Evolutionary conservation across 2,329 filamentous ascomycete species (phyloP).

Genomic region (Claviceps cyperi): DNA sequence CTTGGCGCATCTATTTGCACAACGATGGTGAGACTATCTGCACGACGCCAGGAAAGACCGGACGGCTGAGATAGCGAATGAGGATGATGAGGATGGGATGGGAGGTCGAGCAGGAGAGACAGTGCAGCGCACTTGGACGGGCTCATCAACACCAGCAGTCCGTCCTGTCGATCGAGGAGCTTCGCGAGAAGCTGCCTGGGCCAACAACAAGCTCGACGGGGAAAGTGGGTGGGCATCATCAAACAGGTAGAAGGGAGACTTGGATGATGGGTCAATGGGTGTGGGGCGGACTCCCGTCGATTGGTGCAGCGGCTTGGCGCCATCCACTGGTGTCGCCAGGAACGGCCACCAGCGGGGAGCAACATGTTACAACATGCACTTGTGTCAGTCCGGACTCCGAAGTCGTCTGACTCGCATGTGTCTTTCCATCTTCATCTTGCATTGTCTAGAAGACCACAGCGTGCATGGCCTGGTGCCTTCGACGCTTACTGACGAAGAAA

Average conservation of each 20-base stretch:
- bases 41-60: neutral
- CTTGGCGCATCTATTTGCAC: neutral
- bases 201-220: neutral
- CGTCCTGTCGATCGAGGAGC: neutral
- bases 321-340: no score
- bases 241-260: neutral
- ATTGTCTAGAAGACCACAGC: no score
- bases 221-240: neutral
- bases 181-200: neutral
- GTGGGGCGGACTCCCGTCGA: neutral
- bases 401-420: no score
- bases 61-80: no score
- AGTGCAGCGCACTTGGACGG: neutral
- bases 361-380: no score
- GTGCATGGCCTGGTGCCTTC: no score
- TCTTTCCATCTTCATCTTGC: no score
- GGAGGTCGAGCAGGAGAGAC: neutral
- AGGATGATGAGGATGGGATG: neutral
- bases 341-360: no score
- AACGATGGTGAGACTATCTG: neutral
- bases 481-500: no score
- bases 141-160: neutral
- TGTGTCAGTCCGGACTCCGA: no score
- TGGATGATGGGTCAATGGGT: neutral
- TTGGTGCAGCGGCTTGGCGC: no score